Evolutionary conservation across 345 rosid genomes (phyloP).

Genomic region (Brassica napus): DNA sequence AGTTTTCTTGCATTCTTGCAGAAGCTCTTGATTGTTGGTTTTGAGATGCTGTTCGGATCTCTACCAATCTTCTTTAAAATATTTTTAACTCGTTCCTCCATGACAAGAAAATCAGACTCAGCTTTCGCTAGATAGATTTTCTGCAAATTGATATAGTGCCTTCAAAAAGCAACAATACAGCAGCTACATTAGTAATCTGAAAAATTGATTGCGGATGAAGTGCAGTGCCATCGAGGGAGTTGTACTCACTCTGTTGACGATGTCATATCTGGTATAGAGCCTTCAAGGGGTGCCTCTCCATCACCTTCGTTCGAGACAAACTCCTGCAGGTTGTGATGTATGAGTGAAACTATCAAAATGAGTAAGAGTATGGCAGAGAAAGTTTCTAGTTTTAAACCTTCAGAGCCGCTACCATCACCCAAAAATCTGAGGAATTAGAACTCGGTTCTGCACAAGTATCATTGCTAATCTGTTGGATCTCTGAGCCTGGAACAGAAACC

Average conservation of each 20-base stretch:
- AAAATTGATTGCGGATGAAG: constrained; percentile 1
- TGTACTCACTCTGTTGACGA: constrained; percentile 93
- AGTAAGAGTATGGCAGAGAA: constrained; percentile 3
- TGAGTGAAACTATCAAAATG: not conserved
- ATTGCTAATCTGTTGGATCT: constrained; percentile 55
- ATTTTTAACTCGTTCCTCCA: constrained; percentile 63
- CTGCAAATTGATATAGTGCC: constrained; percentile 87
- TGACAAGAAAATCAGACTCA: constrained; percentile 78
- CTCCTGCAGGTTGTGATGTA: constrained; percentile 51
- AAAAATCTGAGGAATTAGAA: constrained; percentile 76
- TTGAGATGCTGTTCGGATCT: constrained; percentile 67
- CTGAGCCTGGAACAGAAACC: constrained; percentile 53
- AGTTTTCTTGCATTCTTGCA: constrained; percentile 92
- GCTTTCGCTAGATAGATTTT: constrained; percentile 89
- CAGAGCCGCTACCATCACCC: constrained; percentile 98
- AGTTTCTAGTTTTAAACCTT: constrained; percentile 59
- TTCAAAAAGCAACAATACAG: constrained; percentile 35
- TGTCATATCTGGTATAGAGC: constrained; percentile 98
- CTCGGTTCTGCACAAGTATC: constrained; percentile 68
- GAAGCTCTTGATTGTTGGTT: constrained; percentile 70
- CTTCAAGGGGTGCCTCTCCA: constrained; percentile 95
- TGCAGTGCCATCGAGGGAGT: not conserved
- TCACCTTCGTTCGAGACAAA: constrained; percentile 82
- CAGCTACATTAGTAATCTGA: constrained; percentile 20
- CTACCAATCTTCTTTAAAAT: constrained; percentile 75